Conservation (phyloP, 2,329 filamentous ascomycete species). For the Karstenula rhodostoma region DNA sequence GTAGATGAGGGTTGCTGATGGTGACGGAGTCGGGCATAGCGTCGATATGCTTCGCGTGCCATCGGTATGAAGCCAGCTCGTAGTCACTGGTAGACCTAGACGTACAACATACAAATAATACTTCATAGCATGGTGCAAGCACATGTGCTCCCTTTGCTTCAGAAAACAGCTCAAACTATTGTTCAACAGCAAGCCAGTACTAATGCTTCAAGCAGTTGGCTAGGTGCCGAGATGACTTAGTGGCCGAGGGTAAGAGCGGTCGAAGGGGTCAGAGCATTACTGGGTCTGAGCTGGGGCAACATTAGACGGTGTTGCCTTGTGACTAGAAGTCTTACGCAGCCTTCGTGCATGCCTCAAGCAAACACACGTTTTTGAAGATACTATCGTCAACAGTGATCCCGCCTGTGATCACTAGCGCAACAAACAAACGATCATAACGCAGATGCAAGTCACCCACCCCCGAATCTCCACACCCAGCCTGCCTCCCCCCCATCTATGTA, state of each 20-base stretch:
- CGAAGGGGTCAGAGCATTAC: not conserved
- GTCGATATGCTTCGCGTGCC: not conserved
- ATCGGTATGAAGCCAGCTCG: not conserved
- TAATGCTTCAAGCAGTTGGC: no score
- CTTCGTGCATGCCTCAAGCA: not conserved
- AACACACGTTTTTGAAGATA: no score
- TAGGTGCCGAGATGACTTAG: no score
- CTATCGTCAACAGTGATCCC: no score
- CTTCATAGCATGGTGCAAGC: no score
- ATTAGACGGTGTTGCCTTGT: not conserved
- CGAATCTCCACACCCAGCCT: not conserved
- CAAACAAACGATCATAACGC: not conserved
- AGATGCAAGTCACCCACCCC: not conserved
- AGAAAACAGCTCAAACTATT: no score
- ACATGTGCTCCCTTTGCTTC: no score
- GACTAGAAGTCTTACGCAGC: not conserved
- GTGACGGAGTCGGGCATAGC: not conserved
- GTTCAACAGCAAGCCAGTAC: no score
- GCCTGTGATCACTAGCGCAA: not conserved
- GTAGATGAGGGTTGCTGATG: not conserved
- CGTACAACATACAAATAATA: not conserved
- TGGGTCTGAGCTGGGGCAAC: not conserved
- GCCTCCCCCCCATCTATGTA: constrained; percentile 22
- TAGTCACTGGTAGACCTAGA: not conserved
- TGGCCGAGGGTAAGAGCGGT: not conserved